Percentiles rank a stretch among this genome's conserved stretches.
Conservation (phyloP, 2,329 filamentous ascomycete genomes). For the Cercospora zeina region DNA sequence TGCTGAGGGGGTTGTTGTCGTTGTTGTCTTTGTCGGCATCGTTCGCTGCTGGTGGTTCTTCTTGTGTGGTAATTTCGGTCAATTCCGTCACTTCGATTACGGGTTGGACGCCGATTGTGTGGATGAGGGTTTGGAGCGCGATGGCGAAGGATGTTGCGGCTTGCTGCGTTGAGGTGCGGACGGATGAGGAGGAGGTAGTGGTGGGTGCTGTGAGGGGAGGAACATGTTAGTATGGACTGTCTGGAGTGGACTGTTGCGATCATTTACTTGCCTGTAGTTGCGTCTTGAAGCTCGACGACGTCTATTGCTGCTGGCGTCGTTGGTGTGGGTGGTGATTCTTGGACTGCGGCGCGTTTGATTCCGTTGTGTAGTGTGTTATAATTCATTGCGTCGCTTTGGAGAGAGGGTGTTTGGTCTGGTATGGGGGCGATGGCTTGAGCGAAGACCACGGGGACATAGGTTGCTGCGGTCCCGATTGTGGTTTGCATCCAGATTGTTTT, state of each 20-base stretch:
- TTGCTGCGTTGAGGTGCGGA: background rate
- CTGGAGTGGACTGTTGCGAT: too few relatives aligned
- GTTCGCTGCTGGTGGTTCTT: background rate
- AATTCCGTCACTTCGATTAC: slow-evolving; percentile 11
- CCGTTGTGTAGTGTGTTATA: slow-evolving; percentile 29
- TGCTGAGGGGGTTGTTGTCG: background rate
- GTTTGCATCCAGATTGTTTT: slow-evolving; percentile 34
- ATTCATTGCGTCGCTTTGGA: slow-evolving; percentile 34
- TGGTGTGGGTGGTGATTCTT: background rate
- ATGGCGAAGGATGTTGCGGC: slow-evolving; percentile 8
- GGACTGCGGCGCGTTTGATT: background rate
- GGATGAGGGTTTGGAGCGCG: slow-evolving; percentile 10
- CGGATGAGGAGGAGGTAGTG: background rate
- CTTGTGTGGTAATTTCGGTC: background rate
- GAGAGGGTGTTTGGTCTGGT: slow-evolving; percentile 34
- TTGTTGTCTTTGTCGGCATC: too few relatives aligned
- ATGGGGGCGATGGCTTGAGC: slow-evolving; percentile 38
- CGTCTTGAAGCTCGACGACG: background rate
- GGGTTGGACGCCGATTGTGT: slow-evolving; percentile 8
- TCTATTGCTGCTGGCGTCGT: background rate
- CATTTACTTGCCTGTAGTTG: background rate
- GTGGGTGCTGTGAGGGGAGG: too few relatives aligned
- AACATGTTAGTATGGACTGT: background rate
- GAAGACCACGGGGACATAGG: slow-evolving; percentile 34
- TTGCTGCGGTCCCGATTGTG: slow-evolving; percentile 24